Percentiles rank a stretch among this genome's conserved stretches.
These are phyloP conservation scores for Torulaspora franciscae DNA, from an alignment of 805 yeast genomes.

Conservation along the genomic window DNA sequence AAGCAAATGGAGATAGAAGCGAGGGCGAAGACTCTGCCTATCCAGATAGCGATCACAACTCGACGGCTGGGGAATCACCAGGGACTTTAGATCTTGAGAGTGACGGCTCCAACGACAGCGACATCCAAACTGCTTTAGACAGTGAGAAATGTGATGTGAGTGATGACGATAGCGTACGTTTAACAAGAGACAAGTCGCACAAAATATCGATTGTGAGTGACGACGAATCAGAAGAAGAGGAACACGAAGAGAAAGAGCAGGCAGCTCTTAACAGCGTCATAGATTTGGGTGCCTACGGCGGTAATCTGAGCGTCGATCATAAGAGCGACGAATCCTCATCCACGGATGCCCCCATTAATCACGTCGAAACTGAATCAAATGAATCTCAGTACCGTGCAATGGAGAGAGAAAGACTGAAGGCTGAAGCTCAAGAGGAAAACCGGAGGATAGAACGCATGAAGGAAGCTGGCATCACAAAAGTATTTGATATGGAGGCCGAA, in stretches of 20 bases:
- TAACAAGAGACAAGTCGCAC: conserved; percentile 12
- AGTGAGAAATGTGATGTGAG: conserved; percentile 13
- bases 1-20: not conserved
- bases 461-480: conserved; percentile 50
- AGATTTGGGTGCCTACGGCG: conserved; percentile 31
- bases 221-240: conserved; percentile 5
- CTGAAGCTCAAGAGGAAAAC: conserved; percentile 19
- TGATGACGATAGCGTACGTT: conserved; percentile 8
- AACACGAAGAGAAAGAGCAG: conserved; percentile 2
- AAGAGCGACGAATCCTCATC: not conserved
- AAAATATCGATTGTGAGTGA: conserved; percentile 12
- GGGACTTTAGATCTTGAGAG: conserved; percentile 15
- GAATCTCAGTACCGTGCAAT: not conserved
- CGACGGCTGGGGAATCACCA: conserved; percentile 1
- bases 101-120: conserved; percentile 23
- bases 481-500: conserved; percentile 78
- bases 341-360: not conserved
- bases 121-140: conserved; percentile 29
- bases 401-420: conserved; percentile 8
- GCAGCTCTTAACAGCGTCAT: conserved; percentile 17
- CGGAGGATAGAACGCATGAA: conserved; percentile 43
- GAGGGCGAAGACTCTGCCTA: conserved; percentile 9
- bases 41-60: conserved; percentile 4
- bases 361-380: not conserved
- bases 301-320: conserved; percentile 15